phyloP scores from a whole-genome alignment of 768 basidiomycete species.

The Boletellus ananiceps region DNA sequence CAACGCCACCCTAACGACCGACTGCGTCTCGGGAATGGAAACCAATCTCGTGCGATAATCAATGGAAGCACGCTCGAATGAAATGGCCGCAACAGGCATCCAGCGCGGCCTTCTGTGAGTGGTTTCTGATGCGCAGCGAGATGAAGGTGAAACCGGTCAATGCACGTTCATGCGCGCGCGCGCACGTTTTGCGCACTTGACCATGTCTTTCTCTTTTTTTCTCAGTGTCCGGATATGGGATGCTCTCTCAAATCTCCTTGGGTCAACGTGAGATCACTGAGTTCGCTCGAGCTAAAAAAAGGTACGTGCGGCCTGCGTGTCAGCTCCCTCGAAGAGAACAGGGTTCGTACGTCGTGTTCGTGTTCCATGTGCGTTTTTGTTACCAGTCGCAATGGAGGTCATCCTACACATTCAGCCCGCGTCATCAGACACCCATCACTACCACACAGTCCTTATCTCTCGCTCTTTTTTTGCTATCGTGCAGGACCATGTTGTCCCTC shows the following conservation, averaged over 20 bases:
- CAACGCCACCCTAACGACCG: no score
- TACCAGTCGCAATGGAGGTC: not conserved
- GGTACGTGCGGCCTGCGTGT: no score
- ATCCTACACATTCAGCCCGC: not conserved
- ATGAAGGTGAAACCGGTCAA: not conserved
- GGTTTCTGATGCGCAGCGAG: no score
- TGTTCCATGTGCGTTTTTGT: no score
- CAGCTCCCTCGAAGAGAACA: no score
- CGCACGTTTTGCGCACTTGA: no score
- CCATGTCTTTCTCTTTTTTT: not conserved
- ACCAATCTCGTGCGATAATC: no score
- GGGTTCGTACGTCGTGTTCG: no score
- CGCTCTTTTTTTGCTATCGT: constrained; percentile 4
- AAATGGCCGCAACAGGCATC: no score
- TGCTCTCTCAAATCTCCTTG: not conserved
- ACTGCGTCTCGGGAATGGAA: no score
- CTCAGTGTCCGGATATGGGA: not conserved
- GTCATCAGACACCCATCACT: not conserved
- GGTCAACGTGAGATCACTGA: not conserved
- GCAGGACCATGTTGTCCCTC: constrained; percentile 8
- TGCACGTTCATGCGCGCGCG: not conserved
- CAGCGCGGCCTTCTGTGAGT: no score
- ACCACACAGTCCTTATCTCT: constrained; percentile 13
- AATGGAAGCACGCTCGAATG: no score
- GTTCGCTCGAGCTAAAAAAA: not conserved